Evolutionary conservation across 257 asterid species (phyloP).

Genomic region (Cordia subcordata): DNA sequence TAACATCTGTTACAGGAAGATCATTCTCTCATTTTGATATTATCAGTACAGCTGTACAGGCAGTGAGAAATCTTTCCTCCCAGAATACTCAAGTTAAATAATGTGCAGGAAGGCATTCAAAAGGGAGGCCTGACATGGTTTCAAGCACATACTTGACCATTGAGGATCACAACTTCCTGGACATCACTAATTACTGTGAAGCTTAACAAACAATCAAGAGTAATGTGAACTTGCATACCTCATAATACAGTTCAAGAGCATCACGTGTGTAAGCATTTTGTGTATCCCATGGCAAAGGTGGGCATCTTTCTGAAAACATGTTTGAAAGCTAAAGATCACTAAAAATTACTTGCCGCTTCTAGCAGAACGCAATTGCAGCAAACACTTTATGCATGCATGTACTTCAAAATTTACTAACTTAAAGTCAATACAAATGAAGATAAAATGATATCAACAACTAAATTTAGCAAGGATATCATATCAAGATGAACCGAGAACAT

Average conservation of each 20-base stretch:
- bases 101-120: too few relatives aligned
- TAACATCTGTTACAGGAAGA: too few relatives aligned
- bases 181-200: conserved; percentile 2
- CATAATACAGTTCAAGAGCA: conserved; percentile 79
- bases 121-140: background rate
- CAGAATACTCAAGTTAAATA: too few relatives aligned
- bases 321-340: conserved; percentile 57
- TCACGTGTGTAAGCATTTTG: conserved; percentile 68
- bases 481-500: conserved; percentile 73
- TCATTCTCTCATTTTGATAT: too few relatives aligned
- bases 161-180: background rate
- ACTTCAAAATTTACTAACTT: too few relatives aligned
- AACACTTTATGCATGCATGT: too few relatives aligned
- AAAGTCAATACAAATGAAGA: conserved; percentile 5
- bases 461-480: conserved; percentile 65
- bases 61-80: too few relatives aligned
- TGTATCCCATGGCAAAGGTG: conserved; percentile 81
- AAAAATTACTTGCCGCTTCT: conserved; percentile 7
- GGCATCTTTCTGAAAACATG: conserved; percentile 84
- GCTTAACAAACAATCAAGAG: conserved; percentile 3
- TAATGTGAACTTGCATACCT: conserved; percentile 45
- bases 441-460: background rate
- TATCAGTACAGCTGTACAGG: too few relatives aligned
- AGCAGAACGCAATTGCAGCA: background rate
- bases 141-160: background rate